Base-by-base conservation (phyloP, 2,329 filamentous ascomycete species). In the Zymoseptoria brevis region DNA sequence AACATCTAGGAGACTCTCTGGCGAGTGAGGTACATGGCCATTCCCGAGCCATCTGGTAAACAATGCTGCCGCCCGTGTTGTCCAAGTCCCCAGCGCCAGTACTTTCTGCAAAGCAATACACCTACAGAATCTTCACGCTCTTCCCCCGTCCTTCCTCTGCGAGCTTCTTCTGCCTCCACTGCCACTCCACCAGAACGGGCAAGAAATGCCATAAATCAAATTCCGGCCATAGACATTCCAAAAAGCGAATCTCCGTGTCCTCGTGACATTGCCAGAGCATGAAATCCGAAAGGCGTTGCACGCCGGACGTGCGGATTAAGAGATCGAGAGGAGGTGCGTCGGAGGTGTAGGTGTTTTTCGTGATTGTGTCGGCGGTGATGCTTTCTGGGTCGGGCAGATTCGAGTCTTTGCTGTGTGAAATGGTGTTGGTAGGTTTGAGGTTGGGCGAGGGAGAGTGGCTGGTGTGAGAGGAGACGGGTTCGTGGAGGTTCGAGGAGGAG, bases 211-310 rank as follows among this genome's bases (percentile, higher is more conserved):
- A 93, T 4, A 99, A 80, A 71, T 96, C 91, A 68, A 99, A 96
- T 63, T 96, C 90, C 1, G 94, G 94, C 94, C 94, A 99, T 62
- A 96, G 80, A 64, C 90, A 94, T 68, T 96, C 84, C 58, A 96
- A 76, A 72, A 97, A 99, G 60, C 95, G 90, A 64, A 99, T 88
- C 61, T 96, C 88, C 0, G 94, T 96, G 64, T 93, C 81, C 71
- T 96, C 85, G 71, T 97, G 92, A 68, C 90, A 94, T 75, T 99
- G 94, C 94, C 94, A 99, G 35, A 99, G 85, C 92, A 99, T 94
- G 69, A 97, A 99, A 73, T 99, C 94, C 71, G 91, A 96, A 60
- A 99, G 79, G 54, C 94, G 83, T 74, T 92, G 88, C 13, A 99
- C 94, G 26, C 92, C 93, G 63, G 91, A 96, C 4, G 94, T 99